These are phyloP conservation scores for Venustampulla echinocandica DNA, from an alignment of 495 filamentous ascomycete species.

Conservation along the genomic window DNA sequence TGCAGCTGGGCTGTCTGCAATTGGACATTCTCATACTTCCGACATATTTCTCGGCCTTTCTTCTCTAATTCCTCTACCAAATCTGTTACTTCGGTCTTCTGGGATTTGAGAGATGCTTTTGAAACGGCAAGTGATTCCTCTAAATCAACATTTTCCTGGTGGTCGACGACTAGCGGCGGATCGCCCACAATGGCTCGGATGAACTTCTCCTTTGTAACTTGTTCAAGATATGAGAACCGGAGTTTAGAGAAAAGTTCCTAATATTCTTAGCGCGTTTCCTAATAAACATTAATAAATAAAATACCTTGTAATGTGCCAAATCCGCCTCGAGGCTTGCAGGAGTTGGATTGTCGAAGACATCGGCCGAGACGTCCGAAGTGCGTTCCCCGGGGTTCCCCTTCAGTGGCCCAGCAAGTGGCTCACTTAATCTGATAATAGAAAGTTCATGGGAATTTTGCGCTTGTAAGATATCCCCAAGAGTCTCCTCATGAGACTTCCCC, in stretches of 20 bases:
- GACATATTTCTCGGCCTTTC: constrained; percentile 50
- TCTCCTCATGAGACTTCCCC: constrained; percentile 19
- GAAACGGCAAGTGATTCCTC: constrained; percentile 60
- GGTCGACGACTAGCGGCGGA: constrained; percentile 72
- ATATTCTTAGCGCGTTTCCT: background rate
- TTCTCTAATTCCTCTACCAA: constrained; percentile 65
- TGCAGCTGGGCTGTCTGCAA: constrained; percentile 50
- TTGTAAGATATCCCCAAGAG: constrained; percentile 24
- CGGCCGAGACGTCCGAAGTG: constrained; percentile 61
- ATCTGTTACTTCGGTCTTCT: constrained; percentile 70
- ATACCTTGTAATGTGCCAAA: constrained; percentile 74
- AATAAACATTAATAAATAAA: background rate
- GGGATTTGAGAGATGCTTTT: constrained; percentile 66
- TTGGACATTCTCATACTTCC: constrained; percentile 52
- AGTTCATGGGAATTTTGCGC: constrained; percentile 44
- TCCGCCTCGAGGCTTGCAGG: constrained; percentile 75
- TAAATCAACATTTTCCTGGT: constrained; percentile 73
- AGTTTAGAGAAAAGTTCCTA: constrained; percentile 91
- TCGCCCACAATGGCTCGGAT: constrained; percentile 74
- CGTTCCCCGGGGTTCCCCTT: constrained; percentile 35
- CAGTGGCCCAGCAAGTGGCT: constrained; percentile 51
- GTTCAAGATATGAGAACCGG: constrained; percentile 85
- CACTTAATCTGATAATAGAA: constrained; percentile 66
- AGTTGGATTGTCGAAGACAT: constrained; percentile 57
- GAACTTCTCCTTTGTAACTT: constrained; percentile 74